A percentile compares a stretch with the other conserved stretches of the same genome.
These are phyloP conservation scores for Cladosporium velox DNA, from an alignment of 2,329 filamentous ascomycete species.

Conservation along the genomic window DNA sequence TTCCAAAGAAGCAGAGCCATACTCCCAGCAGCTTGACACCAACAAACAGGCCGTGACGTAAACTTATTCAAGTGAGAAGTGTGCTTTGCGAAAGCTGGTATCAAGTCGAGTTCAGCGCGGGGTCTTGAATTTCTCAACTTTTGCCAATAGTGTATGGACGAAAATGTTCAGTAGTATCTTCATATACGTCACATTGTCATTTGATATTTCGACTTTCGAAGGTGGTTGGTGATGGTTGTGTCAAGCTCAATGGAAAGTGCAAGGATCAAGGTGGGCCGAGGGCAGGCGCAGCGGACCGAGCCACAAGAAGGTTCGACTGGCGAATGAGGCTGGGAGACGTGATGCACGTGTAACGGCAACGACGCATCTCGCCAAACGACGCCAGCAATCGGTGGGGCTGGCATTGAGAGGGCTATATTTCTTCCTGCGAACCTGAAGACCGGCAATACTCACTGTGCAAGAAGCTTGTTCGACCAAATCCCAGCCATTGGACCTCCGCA, in stretches of 20 bases:
- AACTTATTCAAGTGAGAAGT: neutral
- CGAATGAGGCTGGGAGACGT: constrained; percentile 1
- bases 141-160: neutral
- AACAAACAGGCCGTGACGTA: neutral
- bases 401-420: constrained; percentile 13
- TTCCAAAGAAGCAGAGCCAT: too few species aligned
- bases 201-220: neutral
- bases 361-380: constrained; percentile 10
- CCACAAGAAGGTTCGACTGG: neutral
- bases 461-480: neutral
- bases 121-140: neutral
- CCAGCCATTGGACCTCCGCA: neutral
- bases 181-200: neutral
- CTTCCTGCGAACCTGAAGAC: constrained; percentile 16
- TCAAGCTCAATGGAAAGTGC: neutral
- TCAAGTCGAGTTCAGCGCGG: neutral
- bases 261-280: neutral
- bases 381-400: constrained; percentile 9
- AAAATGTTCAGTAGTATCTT: neutral
- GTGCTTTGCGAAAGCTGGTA: neutral
- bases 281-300: neutral
- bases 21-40: neutral
- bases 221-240: neutral
- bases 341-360: neutral
- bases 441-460: neutral